A percentile compares a stretch with the other conserved stretches of the same genome.
These are phyloP conservation scores for Gilbertella persicaria DNA, from an alignment of 371 early-diverging fungal species.

Conservation along the genomic window DNA sequence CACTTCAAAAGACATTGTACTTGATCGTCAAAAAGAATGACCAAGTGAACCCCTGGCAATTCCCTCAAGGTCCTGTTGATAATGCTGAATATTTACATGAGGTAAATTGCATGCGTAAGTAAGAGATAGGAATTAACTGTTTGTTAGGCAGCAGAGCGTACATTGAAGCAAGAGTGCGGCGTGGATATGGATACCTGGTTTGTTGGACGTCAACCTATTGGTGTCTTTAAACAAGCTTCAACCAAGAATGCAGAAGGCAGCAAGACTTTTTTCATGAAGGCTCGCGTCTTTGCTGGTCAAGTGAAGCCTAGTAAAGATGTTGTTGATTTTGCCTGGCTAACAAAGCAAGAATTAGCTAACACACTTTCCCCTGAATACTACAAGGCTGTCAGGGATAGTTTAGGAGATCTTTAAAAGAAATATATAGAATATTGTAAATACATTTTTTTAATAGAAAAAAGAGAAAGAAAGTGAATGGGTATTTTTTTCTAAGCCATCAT, in stretches of 20 bases:
- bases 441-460: background rate
- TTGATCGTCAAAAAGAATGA: constrained; percentile 66
- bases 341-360: constrained; percentile 77
- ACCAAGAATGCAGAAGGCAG: constrained; percentile 31
- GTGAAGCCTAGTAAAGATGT: constrained; percentile 58
- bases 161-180: constrained; percentile 74
- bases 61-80: constrained; percentile 74
- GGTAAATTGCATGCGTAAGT: constrained; percentile 37
- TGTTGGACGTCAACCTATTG: constrained; percentile 83
- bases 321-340: constrained; percentile 87
- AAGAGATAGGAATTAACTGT: constrained; percentile 10
- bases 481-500: constrained; percentile 8
- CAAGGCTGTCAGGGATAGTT: constrained; percentile 70
- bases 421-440: background rate
- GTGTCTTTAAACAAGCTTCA: constrained; percentile 59
- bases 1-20: constrained; percentile 72
- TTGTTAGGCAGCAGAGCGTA: constrained; percentile 69
- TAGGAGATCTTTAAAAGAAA: constrained; percentile 63
- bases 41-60: constrained; percentile 65
- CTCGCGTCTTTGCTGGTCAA: constrained; percentile 82
- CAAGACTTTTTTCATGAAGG: constrained; percentile 82
- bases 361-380: constrained; percentile 75
- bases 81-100: constrained; percentile 73
- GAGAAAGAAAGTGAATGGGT: background rate
- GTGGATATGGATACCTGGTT: constrained; percentile 82